Percentiles rank a stretch among this genome's conserved stretches.
Conservation (phyloP, 2,329 filamentous ascomycete genomes). For the Hymenoscyphus infarciens region DNA sequence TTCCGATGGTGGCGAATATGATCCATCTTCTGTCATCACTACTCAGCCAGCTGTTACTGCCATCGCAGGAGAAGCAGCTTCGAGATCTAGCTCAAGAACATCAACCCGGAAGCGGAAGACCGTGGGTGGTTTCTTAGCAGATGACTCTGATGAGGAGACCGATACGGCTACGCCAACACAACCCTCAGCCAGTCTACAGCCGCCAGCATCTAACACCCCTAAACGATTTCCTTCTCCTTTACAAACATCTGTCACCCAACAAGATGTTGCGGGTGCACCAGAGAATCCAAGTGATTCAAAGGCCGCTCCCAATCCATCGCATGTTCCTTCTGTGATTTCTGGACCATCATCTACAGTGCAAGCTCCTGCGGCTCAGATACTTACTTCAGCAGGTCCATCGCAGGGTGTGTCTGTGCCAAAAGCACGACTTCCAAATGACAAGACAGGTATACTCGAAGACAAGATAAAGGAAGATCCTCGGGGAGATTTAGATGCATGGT, state of each 20-base stretch:
- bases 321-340: conserved; percentile 29
- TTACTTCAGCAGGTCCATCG: conserved; percentile 28
- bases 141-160: conserved; percentile 37
- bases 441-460: conserved; percentile 63
- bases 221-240: conserved; percentile 34
- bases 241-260: conserved; percentile 30
- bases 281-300: conserved; percentile 34
- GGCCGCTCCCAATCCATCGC: conserved; percentile 21
- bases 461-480: conserved; percentile 88
- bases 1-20: conserved; percentile 32
- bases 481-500: conserved; percentile 89
- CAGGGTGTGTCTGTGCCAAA: conserved; percentile 31
- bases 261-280: conserved; percentile 25
- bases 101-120: conserved; percentile 35
- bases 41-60: conserved; percentile 28
- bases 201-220: conserved; percentile 27
- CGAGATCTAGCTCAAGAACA: conserved; percentile 34
- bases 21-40: conserved; percentile 33
- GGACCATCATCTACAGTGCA: conserved; percentile 24
- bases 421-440: conserved; percentile 37
- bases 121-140: conserved; percentile 36
- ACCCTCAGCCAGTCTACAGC: conserved; percentile 25
- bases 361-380: conserved; percentile 25
- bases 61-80: conserved; percentile 29
- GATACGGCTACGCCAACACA: conserved; percentile 29